Conservation (phyloP, 2,329 filamentous ascomycete genomes). For the Cercospora beticola region DNA sequence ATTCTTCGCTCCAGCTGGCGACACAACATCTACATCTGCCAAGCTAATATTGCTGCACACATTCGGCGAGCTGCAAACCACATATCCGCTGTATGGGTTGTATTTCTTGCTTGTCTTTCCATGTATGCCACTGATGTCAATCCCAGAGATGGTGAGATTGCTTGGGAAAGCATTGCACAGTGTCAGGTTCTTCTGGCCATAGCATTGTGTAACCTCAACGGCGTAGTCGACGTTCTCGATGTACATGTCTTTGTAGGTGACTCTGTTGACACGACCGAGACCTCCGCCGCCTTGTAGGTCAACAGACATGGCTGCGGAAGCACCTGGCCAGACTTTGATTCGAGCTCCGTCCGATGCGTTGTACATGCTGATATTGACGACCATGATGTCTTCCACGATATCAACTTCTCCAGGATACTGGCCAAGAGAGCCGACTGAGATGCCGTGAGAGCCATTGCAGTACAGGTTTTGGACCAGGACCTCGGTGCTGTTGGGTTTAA, state of each 20-base stretch:
- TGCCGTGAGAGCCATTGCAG: constrained; percentile 71
- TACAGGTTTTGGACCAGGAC: constrained; percentile 65
- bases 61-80: constrained; percentile 46
- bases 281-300: constrained; percentile 67
- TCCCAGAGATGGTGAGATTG: constrained; percentile 55
- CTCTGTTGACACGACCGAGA: constrained; percentile 61
- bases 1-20: constrained; percentile 32
- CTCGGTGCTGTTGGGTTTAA: constrained; percentile 71
- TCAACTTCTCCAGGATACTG: constrained; percentile 65
- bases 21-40: constrained; percentile 30
- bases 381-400: constrained; percentile 66
- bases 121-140: constrained; percentile 57
- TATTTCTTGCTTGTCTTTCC: constrained; percentile 53
- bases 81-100: constrained; percentile 44
- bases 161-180: constrained; percentile 61
- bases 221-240: constrained; percentile 65
- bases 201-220: constrained; percentile 66
- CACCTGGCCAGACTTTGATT: constrained; percentile 72
- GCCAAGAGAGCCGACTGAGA: constrained; percentile 69
- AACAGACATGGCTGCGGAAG: constrained; percentile 55
- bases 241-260: constrained; percentile 64
- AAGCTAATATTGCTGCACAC: constrained; percentile 53
- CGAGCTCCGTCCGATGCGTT: constrained; percentile 61
- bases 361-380: constrained; percentile 41
- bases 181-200: constrained; percentile 61